phyloP scores from a whole-genome alignment of 257 asterid species.

The Jasminum sambac region DNA sequence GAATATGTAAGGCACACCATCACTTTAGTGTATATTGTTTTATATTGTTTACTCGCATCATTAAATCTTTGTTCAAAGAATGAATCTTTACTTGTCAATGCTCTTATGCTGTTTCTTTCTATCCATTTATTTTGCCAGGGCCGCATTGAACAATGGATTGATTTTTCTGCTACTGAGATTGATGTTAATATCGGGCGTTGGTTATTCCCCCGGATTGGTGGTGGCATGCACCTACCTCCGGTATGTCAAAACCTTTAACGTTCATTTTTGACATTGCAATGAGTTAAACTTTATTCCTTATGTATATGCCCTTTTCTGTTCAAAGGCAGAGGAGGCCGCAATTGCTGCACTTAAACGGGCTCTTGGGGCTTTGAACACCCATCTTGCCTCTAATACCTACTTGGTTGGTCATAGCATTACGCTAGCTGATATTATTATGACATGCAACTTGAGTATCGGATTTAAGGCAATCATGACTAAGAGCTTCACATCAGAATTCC shows the following conservation, averaged over 20 bases:
- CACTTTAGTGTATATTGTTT: not conserved
- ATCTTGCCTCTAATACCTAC: slow-evolving; percentile 76
- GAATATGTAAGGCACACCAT: slow-evolving; percentile 72
- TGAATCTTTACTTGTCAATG: not conserved
- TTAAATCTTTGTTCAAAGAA: not conserved
- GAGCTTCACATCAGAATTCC: slow-evolving; percentile 84
- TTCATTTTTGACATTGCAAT: too few species aligned
- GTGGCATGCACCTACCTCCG: slow-evolving; percentile 36
- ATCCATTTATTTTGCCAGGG: slow-evolving; percentile 32
- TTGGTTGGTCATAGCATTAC: slow-evolving; percentile 86
- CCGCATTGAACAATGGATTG: slow-evolving; percentile 61
- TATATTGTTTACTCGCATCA: not conserved
- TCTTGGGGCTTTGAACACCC: slow-evolving; percentile 66
- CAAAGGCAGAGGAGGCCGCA: slow-evolving; percentile 76
- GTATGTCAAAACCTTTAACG: slow-evolving; percentile 30
- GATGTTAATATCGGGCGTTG: slow-evolving; percentile 32
- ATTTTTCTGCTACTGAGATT: slow-evolving; percentile 50
- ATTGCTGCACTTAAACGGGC: slow-evolving; percentile 68
- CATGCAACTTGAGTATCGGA: slow-evolving; percentile 55
- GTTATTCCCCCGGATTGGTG: slow-evolving; percentile 47
- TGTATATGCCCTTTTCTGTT: not conserved
- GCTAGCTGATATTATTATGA: slow-evolving; percentile 74
- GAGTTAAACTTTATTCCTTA: not conserved
- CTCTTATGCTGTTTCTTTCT: not conserved
- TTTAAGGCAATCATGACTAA: slow-evolving; percentile 51